These are phyloP conservation scores for Salvia rosmarinus DNA, from an alignment of 257 asterid species.

Conservation along the genomic window DNA sequence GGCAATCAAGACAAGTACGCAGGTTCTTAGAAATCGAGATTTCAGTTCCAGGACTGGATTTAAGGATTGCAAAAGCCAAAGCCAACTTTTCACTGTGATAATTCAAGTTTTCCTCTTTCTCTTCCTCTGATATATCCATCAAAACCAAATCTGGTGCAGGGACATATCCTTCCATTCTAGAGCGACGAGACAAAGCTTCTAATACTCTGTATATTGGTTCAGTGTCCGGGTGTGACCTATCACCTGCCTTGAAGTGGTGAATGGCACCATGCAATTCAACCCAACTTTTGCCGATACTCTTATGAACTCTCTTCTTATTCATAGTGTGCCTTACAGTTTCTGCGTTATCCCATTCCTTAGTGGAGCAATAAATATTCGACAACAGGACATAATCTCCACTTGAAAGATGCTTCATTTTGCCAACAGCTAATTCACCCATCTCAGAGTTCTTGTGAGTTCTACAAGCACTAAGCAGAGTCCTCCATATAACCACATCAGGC, in stretches of 20 bases:
- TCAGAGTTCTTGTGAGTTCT: slow-evolving; percentile 59
- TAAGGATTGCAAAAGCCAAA: slow-evolving; percentile 65
- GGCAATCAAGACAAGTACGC: slow-evolving; percentile 82
- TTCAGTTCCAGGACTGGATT: slow-evolving; percentile 70
- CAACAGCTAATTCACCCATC: slow-evolving; percentile 56
- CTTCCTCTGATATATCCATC: slow-evolving; percentile 87
- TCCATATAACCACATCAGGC: slow-evolving; percentile 77
- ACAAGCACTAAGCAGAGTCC: slow-evolving; percentile 76
- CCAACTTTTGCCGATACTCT: slow-evolving; percentile 76
- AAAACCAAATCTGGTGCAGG: slow-evolving; percentile 56
- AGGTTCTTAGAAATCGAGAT: slow-evolving; percentile 65
- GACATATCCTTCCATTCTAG: slow-evolving; percentile 64
- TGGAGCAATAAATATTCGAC: slow-evolving; percentile 71
- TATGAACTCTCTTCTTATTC: slow-evolving; percentile 60
- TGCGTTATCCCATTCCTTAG: slow-evolving; percentile 65
- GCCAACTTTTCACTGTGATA: slow-evolving; percentile 84
- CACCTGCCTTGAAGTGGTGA: slow-evolving; percentile 71
- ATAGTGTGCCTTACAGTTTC: slow-evolving; percentile 57
- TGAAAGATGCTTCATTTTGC: slow-evolving; percentile 53
- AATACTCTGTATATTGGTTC: slow-evolving; percentile 59
- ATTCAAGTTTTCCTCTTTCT: slow-evolving; percentile 73
- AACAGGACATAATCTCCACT: slow-evolving; percentile 72
- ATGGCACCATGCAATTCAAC: slow-evolving; percentile 56
- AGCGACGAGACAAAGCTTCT: slow-evolving; percentile 50
- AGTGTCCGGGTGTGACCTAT: slow-evolving; percentile 58